A percentile compares a stretch with the other conserved stretches of the same genome.
Conservation (phyloP, 1,284 basidiomycete genomes). For the Leccinum griseonigrum region DNA sequence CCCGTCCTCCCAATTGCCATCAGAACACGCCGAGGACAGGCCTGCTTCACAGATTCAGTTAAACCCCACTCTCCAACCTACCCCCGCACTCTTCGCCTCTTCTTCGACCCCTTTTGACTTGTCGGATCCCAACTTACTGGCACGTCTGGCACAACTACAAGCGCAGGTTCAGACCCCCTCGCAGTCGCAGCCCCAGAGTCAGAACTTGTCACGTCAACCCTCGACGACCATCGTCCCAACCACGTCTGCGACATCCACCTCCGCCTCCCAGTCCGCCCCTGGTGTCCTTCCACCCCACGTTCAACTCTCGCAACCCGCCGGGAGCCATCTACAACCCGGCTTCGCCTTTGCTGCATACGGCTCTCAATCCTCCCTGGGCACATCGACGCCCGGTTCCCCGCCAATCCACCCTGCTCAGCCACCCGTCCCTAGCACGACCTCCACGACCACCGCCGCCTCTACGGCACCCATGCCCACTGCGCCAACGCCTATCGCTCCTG, state of each 20-base stretch:
- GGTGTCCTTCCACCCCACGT: background rate
- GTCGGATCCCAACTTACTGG: constrained; percentile 23
- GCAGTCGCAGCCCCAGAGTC: constrained; percentile 9
- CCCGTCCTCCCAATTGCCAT: constrained; percentile 5
- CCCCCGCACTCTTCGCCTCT: background rate
- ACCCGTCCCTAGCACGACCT: background rate
- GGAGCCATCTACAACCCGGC: constrained; percentile 14
- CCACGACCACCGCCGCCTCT: background rate
- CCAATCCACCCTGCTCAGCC: constrained; percentile 5
- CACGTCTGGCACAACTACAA: constrained; percentile 27
- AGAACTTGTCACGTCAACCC: constrained; percentile 10
- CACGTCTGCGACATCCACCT: background rate
- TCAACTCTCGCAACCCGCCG: constrained; percentile 8
- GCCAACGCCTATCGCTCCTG: constrained; percentile 16
- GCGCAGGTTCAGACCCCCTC: constrained; percentile 14
- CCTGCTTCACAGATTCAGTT: constrained; percentile 8
- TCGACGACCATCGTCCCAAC: background rate
- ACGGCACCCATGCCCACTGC: constrained; percentile 1
- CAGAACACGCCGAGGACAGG: constrained; percentile 10
- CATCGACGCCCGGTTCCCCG: background rate
- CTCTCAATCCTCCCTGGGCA: constrained; percentile 9
- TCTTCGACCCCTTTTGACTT: constrained; percentile 15
- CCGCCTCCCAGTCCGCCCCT: constrained; percentile 1
- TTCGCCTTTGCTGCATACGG: constrained; percentile 3
- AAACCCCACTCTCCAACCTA: background rate